phyloP scores from a whole-genome alignment of 2,329 filamentous ascomycete genomes.

The Fonsecaea monophora region DNA sequence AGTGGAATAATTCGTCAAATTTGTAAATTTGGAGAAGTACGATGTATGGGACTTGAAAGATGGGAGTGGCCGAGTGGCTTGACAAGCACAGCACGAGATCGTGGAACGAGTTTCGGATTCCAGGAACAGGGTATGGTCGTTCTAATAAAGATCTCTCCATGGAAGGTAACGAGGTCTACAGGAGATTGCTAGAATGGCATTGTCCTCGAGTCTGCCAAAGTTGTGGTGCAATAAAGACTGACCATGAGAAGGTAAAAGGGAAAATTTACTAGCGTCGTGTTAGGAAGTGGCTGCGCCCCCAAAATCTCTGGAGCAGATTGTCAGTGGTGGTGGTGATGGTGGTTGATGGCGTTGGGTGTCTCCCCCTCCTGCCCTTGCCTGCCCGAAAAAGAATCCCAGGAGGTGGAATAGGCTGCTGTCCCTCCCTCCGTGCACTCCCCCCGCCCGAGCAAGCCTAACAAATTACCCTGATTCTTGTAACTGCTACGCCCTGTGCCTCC shows the following conservation, averaged over 20 bases:
- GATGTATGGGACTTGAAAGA: not conserved
- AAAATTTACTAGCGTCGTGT: slow-evolving; percentile 6
- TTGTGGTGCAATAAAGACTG: not conserved
- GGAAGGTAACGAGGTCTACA: not conserved
- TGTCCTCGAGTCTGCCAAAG: not conserved
- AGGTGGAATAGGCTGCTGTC: slow-evolving; percentile 9
- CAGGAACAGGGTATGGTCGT: not conserved
- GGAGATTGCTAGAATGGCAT: not conserved
- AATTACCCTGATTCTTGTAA: slow-evolving; percentile 6
- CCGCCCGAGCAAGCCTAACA: slow-evolving; percentile 7
- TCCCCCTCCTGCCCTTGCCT: not conserved
- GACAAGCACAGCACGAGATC: not conserved
- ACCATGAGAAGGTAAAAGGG: not conserved
- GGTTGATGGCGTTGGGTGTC: not conserved
- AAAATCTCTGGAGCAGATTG: slow-evolving; percentile 3
- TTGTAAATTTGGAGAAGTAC: slow-evolving; percentile 21
- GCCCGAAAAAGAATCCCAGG: slow-evolving; percentile 4
- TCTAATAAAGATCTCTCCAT: not conserved
- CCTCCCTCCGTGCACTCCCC: slow-evolving; percentile 6
- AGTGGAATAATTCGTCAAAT: slow-evolving; percentile 7
- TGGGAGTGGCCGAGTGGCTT: slow-evolving; percentile 14
- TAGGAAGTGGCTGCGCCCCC: not conserved
- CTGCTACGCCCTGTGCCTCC: slow-evolving; percentile 15
- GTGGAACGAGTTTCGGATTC: not conserved
- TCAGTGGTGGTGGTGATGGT: not conserved